These are phyloP conservation scores for Xylaria curta DNA, from an alignment of 495 filamentous ascomycete genomes.

Conservation along the genomic window DNA sequence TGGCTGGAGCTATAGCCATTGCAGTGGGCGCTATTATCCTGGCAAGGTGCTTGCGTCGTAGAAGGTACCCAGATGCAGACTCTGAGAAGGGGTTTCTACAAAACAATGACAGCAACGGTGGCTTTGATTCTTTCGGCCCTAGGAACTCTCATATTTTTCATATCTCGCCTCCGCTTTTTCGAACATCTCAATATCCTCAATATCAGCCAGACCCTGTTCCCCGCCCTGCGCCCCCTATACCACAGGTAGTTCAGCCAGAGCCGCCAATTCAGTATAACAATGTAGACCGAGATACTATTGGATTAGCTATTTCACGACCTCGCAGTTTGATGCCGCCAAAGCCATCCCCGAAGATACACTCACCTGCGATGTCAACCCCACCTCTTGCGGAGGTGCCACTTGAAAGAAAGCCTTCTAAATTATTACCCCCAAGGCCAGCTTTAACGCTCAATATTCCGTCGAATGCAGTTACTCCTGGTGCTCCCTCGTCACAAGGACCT, in stretches of 20 bases:
- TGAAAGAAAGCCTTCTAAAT: slow-evolving; percentile 28
- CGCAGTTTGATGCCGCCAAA: slow-evolving; percentile 32
- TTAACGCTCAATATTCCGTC: slow-evolving; percentile 44
- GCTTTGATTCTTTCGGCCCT: slow-evolving; percentile 23
- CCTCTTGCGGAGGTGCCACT: slow-evolving; percentile 1
- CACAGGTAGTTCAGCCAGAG: slow-evolving; percentile 31
- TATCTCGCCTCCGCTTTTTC: slow-evolving; percentile 39
- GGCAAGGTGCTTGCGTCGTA: slow-evolving; percentile 46
- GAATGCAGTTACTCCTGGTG: slow-evolving; percentile 17
- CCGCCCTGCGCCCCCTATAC: slow-evolving; percentile 33
- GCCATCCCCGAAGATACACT: slow-evolving; percentile 21
- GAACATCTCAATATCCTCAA: slow-evolving; percentile 23
- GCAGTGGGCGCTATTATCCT: slow-evolving; percentile 50
- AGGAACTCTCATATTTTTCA: slow-evolving; percentile 30
- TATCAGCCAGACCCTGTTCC: slow-evolving; percentile 16
- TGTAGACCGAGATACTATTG: slow-evolving; percentile 42
- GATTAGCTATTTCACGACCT: slow-evolving; percentile 50
- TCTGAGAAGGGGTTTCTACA: slow-evolving; percentile 46
- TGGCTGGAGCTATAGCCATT: slow-evolving; percentile 46
- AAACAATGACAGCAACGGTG: slow-evolving; percentile 8
- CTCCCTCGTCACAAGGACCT: slow-evolving; percentile 24
- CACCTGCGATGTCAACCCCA: slow-evolving; percentile 13
- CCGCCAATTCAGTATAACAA: slow-evolving; percentile 32
- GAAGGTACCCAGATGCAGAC: slow-evolving; percentile 40
- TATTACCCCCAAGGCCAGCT: slow-evolving; percentile 39